Percentiles rank a stretch among this genome's conserved stretches.
phyloP scores from a whole-genome alignment of 1,284 basidiomycete species.

The Macrocystidia cucumis region DNA sequence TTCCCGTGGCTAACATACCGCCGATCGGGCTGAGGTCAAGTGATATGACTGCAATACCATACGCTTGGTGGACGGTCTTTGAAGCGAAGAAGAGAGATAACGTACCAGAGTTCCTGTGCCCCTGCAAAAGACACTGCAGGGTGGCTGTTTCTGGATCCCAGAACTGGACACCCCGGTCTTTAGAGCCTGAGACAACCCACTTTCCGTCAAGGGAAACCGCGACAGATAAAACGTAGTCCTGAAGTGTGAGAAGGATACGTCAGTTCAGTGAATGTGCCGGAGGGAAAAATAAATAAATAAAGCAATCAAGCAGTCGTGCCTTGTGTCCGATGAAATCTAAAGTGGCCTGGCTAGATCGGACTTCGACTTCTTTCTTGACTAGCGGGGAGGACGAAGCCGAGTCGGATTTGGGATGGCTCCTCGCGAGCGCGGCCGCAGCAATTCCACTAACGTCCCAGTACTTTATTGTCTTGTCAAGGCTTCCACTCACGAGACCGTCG shows the following conservation, averaged over 20 bases:
- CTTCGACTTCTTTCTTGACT: constrained; percentile 23
- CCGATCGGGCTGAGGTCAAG: constrained; percentile 76
- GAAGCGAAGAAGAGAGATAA: constrained; percentile 5
- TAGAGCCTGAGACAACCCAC: constrained; percentile 88
- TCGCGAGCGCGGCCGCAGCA: constrained; percentile 14
- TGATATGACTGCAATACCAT: constrained; percentile 56
- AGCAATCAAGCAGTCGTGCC: constrained; percentile 30
- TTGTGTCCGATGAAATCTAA: constrained; percentile 84
- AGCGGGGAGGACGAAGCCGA: too few species aligned
- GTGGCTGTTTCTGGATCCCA: constrained; percentile 77
- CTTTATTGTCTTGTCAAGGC: constrained; percentile 83
- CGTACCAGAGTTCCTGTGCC: constrained; percentile 81
- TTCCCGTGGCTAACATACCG: constrained; percentile 76
- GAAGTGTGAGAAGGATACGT: constrained; percentile 1
- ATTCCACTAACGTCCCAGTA: constrained; percentile 75
- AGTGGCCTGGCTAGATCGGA: constrained; percentile 43
- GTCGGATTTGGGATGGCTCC: too few species aligned
- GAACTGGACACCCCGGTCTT: constrained; percentile 85
- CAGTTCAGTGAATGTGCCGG: constrained; percentile 4
- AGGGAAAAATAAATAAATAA: constrained; percentile 5
- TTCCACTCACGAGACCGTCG: constrained; percentile 72
- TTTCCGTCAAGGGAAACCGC: constrained; percentile 80
- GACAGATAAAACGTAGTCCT: constrained; percentile 77
- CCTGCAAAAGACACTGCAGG: constrained; percentile 81
- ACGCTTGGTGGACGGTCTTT: background rate